Percentiles rank a stretch among this genome's conserved stretches.
Conservation (phyloP, 768 basidiomycete species). For the Rubroboletus pulcherrimus region DNA sequence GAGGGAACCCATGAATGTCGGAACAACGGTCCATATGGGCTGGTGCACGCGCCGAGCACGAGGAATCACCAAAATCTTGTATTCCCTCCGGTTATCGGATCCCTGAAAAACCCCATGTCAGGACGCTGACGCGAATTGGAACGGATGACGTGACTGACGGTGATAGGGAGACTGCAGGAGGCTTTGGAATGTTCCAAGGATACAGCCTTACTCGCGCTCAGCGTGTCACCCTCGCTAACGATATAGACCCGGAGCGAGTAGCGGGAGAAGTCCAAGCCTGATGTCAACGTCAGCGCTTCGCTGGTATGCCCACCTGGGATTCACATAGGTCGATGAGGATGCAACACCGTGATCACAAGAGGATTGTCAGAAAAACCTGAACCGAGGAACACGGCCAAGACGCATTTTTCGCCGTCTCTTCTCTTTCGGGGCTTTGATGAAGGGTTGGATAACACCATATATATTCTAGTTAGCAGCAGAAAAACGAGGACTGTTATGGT, state of each 20-base stretch:
- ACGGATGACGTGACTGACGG: slow-evolving; percentile 14
- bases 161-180: neutral
- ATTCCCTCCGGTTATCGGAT: slow-evolving; percentile 22
- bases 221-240: slow-evolving; percentile 71
- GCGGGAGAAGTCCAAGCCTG: slow-evolving; percentile 66
- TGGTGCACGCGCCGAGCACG: slow-evolving; percentile 89
- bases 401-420: slow-evolving; percentile 32
- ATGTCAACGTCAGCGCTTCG: slow-evolving; percentile 74
- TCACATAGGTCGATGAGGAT: slow-evolving; percentile 9
- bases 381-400: slow-evolving; percentile 84
- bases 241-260: slow-evolving; percentile 81
- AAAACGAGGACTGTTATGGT: neutral
- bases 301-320: slow-evolving; percentile 86
- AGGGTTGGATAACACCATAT: slow-evolving; percentile 12
- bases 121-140: slow-evolving; percentile 1
- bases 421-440: slow-evolving; percentile 12
- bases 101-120: slow-evolving; percentile 9
- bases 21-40: slow-evolving; percentile 61
- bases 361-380: slow-evolving; percentile 58
- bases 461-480: slow-evolving; percentile 19
- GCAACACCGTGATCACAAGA: neutral
- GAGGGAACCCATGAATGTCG: slow-evolving; percentile 63
- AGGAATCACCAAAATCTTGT: slow-evolving; percentile 65
- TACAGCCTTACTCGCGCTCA: slow-evolving; percentile 71
- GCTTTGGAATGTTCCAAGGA: slow-evolving; percentile 50